These are phyloP conservation scores for Xylaria nigripes DNA, from an alignment of 495 filamentous ascomycete species.

Conservation along the genomic window DNA sequence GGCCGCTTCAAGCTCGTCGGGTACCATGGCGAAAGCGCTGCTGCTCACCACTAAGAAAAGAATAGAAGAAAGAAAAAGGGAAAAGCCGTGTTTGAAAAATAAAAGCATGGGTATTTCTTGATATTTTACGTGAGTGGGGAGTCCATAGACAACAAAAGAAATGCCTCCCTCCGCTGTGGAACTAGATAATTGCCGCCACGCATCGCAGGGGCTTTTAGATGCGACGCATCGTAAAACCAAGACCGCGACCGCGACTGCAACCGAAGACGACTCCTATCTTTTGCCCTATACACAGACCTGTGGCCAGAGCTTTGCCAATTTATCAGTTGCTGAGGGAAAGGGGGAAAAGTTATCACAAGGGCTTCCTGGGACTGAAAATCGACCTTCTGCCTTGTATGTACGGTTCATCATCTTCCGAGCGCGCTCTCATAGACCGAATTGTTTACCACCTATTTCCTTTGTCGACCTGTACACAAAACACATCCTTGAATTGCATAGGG, in stretches of 20 bases:
- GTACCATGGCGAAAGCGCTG: slow-evolving; percentile 63
- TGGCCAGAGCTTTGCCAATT: background rate
- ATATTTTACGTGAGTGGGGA: slow-evolving; percentile 22
- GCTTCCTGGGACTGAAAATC: slow-evolving; percentile 5
- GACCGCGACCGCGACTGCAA: background rate
- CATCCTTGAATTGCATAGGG: slow-evolving; percentile 15
- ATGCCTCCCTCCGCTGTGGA: slow-evolving; percentile 1
- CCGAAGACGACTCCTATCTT: slow-evolving; percentile 1
- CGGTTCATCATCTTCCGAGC: slow-evolving; percentile 9
- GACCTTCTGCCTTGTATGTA: slow-evolving; percentile 12
- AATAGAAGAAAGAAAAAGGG: slow-evolving; percentile 2
- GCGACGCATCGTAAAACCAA: slow-evolving; percentile 2
- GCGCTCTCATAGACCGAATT: slow-evolving; percentile 14
- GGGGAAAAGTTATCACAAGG: slow-evolving; percentile 3
- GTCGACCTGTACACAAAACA: slow-evolving; percentile 12
- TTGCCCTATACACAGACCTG: background rate
- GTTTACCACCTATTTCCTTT: slow-evolving; percentile 11
- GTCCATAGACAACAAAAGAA: slow-evolving; percentile 11
- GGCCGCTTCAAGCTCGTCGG: slow-evolving; percentile 89
- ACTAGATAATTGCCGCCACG: background rate
- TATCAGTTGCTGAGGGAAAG: slow-evolving; percentile 2
- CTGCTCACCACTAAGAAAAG: slow-evolving; percentile 51
- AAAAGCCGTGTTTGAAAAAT: slow-evolving; percentile 5
- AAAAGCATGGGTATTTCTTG: slow-evolving; percentile 8
- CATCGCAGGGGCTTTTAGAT: background rate